Conservation (phyloP, 2,329 filamentous ascomycete species). For the Paecilomyces formosus region DNA sequence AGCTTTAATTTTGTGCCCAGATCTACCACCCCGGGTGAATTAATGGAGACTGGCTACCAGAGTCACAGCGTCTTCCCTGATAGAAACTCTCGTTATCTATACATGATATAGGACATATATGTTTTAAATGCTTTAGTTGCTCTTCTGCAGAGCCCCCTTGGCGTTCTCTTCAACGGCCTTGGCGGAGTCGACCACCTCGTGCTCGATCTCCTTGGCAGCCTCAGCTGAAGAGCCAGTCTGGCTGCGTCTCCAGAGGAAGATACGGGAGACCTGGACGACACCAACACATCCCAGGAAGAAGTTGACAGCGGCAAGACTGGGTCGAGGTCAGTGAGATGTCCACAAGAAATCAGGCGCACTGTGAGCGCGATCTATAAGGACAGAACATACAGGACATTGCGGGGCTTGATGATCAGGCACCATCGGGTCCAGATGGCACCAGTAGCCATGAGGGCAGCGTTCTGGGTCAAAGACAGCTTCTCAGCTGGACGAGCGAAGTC, state of each 20-base stretch:
- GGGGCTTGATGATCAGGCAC: slow-evolving; percentile 95
- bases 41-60: not conserved
- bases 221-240: slow-evolving; percentile 43
- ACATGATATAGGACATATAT: not conserved
- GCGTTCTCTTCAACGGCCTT: slow-evolving; percentile 23
- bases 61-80: not conserved
- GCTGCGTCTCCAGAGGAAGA: slow-evolving; percentile 54
- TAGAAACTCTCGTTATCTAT: not conserved
- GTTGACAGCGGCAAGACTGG: slow-evolving; percentile 85
- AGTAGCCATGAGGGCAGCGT: slow-evolving; percentile 79
- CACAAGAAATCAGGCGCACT: not conserved
- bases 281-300: slow-evolving; percentile 94
- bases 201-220: slow-evolving; percentile 31
- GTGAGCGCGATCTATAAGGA: not conserved
- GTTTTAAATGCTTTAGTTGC: not conserved
- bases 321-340: not conserved
- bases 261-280: slow-evolving; percentile 71
- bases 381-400: slow-evolving; percentile 70
- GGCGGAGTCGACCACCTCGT: slow-evolving; percentile 27
- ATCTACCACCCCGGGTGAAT: not conserved
- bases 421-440: slow-evolving; percentile 97
- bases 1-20: not conserved
- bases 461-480: slow-evolving; percentile 89
- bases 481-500: slow-evolving; percentile 88
- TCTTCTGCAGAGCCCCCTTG: not conserved